A percentile compares a stretch with the other conserved stretches of the same genome.
These are phyloP conservation scores for Carex myosuroides DNA, from an alignment of 176 grass and related monocot species.

Conservation along the genomic window DNA sequence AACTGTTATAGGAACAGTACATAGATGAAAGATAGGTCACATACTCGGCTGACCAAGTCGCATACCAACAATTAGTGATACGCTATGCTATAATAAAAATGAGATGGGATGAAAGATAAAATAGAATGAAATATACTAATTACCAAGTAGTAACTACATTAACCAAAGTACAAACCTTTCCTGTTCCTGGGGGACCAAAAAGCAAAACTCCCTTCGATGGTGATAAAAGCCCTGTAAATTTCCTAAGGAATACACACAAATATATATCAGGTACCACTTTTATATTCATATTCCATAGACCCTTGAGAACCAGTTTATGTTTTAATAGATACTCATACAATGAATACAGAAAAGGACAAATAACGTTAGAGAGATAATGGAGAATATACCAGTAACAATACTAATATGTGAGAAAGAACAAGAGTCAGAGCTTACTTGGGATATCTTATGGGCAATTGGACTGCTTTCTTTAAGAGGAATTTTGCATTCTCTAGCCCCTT, in stretches of 20 bases:
- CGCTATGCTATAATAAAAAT: not conserved
- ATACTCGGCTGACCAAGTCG: not conserved
- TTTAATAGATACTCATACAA: not conserved
- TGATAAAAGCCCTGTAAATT: slow-evolving; percentile 43
- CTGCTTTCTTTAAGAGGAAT: slow-evolving; percentile 78
- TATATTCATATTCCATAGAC: not conserved
- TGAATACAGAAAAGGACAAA: not conserved
- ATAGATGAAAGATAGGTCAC: not conserved
- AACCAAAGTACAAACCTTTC: slow-evolving; percentile 48
- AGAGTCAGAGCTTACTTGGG: slow-evolving; percentile 66
- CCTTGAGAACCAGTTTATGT: not conserved
- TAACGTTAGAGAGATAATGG: not conserved
- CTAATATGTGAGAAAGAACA: not conserved
- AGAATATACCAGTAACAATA: not conserved
- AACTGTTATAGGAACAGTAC: not conserved
- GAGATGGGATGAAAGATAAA: not conserved
- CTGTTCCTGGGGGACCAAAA: slow-evolving; percentile 43
- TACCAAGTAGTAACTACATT: too few relatives aligned
- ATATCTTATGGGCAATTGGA: slow-evolving; percentile 97
- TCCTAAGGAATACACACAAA: slow-evolving; percentile 24
- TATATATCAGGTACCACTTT: not conserved
- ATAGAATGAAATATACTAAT: too few relatives aligned
- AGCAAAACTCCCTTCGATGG: slow-evolving; percentile 57
- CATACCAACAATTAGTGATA: not conserved
- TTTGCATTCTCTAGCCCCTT: slow-evolving; percentile 91